Evolutionary conservation across 371 early-diverging fungal species (phyloP), one percentile per base, ranked within the genome.

Genomic region (Actinomortierella ambigua): DNA sequence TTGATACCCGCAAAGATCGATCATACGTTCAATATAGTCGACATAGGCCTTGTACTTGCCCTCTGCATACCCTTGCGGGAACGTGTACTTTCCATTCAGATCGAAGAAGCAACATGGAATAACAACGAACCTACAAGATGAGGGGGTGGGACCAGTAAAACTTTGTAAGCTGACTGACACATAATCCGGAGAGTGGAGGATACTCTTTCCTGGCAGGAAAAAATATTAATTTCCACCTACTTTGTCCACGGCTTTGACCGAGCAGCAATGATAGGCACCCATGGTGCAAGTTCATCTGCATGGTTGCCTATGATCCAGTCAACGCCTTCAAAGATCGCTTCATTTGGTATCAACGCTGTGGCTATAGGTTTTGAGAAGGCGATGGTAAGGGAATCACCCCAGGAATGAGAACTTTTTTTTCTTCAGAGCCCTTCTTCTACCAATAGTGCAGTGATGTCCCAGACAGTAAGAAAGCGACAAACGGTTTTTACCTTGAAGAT

Each of bases 221-320:
- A 23, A 23, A 18, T 3, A 49, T 17, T 6, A 4, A 11, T 11
- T 34, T 46, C 46, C 40, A 59, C 75, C 73, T 81, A 86, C 86
- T 84, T 83, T 75, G 87, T 77, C 57, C 77, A 56, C 26, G 76
- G 78, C 34, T 81, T 78, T 42, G 91, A 88, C 48, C 81, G 82
- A 2, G 88, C 80, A 2, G 92, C 90, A 50, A 93, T 89, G 28
- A 92, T 81, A 20, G 94, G 92, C 41, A 91, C 87, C 95, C 96
- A 95, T 39, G 93, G 91, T 11, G 91, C 91, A 46, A 95, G 79
- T 69, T 95, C 95, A 69, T 95, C 96, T 13, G 95, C 90, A 67
- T 95, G 96, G 77, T 95, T 95, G 2, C 95, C 95, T 54, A 95
- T 90, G 18, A 95, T 70, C 94, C 95, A 95, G 60, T 90, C 89